Evolutionary conservation across 768 basidiomycete genomes (phyloP).

Genomic region (Collybiopsis confluens): DNA sequence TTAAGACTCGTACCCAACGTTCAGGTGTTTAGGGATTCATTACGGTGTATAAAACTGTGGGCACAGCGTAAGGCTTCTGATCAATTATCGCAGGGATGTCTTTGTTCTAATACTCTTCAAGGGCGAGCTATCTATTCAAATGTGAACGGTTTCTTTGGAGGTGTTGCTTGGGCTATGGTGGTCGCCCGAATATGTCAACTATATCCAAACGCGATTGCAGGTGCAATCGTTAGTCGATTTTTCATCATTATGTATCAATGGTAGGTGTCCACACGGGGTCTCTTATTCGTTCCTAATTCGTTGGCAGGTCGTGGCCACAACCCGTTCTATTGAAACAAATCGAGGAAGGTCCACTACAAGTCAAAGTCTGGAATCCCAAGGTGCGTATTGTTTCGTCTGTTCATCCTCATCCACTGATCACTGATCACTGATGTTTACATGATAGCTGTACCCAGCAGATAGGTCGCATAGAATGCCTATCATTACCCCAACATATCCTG

Average conservation of each 20-base stretch:
- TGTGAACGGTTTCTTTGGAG: constrained; percentile 95
- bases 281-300: not conserved
- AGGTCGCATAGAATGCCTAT: constrained; percentile 98
- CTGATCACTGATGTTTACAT: constrained; percentile 9
- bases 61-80: constrained; percentile 86
- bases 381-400: constrained; percentile 30
- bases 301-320: constrained; percentile 92
- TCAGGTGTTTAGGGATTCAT: constrained; percentile 87
- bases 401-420: not conserved
- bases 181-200: constrained; percentile 99
- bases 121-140: constrained; percentile 97
- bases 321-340: constrained; percentile 97
- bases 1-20: constrained; percentile 92
- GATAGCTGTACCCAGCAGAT: constrained; percentile 84
- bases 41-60: constrained; percentile 97
- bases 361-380: constrained; percentile 98
- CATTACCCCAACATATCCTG: constrained; percentile 97
- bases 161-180: constrained; percentile 97
- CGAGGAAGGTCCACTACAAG: constrained; percentile 88
- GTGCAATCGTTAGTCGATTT: constrained; percentile 94
- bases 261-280: constrained; percentile 36
- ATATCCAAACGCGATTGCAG: constrained; percentile 92
- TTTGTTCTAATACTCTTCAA: constrained; percentile 23
- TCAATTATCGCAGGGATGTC: not conserved
- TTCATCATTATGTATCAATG: constrained; percentile 99